phyloP scores from a whole-genome alignment of 805 yeast genomes.

The Danielozyma ontarioensis region DNA sequence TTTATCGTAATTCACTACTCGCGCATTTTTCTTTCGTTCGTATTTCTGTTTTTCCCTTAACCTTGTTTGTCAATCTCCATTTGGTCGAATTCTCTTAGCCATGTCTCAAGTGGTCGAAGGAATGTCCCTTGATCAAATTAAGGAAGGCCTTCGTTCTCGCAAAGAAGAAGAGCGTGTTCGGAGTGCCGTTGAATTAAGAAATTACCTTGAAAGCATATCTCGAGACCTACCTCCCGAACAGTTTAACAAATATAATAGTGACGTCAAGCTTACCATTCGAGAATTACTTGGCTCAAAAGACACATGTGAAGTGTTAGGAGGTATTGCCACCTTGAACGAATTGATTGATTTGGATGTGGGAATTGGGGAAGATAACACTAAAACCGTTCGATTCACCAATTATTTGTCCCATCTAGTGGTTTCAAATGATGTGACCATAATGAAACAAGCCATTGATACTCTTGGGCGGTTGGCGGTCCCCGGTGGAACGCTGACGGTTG shows the following conservation, averaged over 20 bases:
- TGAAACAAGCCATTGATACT: constrained; percentile 81
- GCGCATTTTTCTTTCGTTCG: too few relatives aligned
- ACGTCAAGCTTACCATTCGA: constrained; percentile 80
- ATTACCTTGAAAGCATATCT: constrained; percentile 64
- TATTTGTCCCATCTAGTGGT: constrained; percentile 77
- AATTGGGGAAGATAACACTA: constrained; percentile 69
- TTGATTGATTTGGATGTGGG: constrained; percentile 81
- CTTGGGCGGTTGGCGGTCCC: constrained; percentile 86
- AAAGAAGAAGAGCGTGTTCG: constrained; percentile 39
- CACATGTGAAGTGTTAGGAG: constrained; percentile 73
- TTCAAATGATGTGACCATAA: constrained; percentile 76
- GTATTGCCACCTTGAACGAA: constrained; percentile 85
- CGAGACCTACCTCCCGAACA: constrained; percentile 82
- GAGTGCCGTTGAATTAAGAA: constrained; percentile 69
- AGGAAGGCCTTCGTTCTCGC: constrained; percentile 42
- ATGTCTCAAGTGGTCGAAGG: constrained; percentile 36
- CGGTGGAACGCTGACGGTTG: constrained; percentile 85
- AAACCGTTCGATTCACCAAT: constrained; percentile 87
- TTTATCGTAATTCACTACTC: too few relatives aligned
- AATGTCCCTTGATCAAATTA: constrained; percentile 48
- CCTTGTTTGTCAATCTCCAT: too few relatives aligned
- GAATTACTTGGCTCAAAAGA: constrained; percentile 77
- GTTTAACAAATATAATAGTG: constrained; percentile 74
- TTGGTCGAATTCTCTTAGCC: too few relatives aligned
- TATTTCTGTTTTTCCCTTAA: too few relatives aligned